Evolutionary conservation across 208 protist species (phyloP).

Genomic region (Trypanosoma brucei): DNA sequence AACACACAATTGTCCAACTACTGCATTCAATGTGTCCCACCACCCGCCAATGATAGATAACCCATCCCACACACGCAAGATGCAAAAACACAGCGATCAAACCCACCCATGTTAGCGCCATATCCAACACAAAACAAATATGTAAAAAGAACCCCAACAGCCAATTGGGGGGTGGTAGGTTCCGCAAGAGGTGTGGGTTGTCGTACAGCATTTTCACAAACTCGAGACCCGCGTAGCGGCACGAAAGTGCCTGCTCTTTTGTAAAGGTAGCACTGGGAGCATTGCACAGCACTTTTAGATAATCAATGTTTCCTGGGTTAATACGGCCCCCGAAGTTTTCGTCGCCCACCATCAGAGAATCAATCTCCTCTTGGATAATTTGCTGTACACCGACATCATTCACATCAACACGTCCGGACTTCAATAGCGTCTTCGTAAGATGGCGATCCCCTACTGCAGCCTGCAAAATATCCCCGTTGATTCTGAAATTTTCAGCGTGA

Average conservation of each 20-base stretch:
- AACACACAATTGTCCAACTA: constrained; percentile 75
- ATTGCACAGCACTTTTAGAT: constrained; percentile 54
- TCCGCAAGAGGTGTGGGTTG: constrained; percentile 55
- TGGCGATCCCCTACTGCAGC: constrained; percentile 45
- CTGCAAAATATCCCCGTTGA: constrained; percentile 57
- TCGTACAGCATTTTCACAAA: constrained; percentile 74
- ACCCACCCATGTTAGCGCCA: constrained; percentile 48
- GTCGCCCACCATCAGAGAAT: constrained; percentile 45
- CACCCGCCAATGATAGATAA: constrained; percentile 49
- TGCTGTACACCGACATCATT: constrained; percentile 48
- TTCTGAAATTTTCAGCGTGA: constrained; percentile 38
- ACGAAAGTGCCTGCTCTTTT: constrained; percentile 55
- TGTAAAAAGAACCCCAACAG: constrained; percentile 19
- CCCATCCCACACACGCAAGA: constrained; percentile 45
- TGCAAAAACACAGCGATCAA: constrained; percentile 47
- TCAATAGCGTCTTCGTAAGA: constrained; percentile 57
- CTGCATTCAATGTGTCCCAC: constrained; percentile 29
- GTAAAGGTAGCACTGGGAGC: constrained; percentile 55
- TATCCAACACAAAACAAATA: constrained; percentile 32
- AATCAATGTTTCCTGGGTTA: constrained; percentile 47
- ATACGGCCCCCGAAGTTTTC: constrained; percentile 37
- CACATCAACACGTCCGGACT: constrained; percentile 55
- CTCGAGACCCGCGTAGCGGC: constrained; percentile 78
- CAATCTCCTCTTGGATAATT: constrained; percentile 71
- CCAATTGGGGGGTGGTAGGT: constrained; percentile 27